Percentiles rank a stretch among this genome's conserved stretches.
phyloP scores from a whole-genome alignment of 768 basidiomycete species.

The Paxillus rubicundulus region DNA sequence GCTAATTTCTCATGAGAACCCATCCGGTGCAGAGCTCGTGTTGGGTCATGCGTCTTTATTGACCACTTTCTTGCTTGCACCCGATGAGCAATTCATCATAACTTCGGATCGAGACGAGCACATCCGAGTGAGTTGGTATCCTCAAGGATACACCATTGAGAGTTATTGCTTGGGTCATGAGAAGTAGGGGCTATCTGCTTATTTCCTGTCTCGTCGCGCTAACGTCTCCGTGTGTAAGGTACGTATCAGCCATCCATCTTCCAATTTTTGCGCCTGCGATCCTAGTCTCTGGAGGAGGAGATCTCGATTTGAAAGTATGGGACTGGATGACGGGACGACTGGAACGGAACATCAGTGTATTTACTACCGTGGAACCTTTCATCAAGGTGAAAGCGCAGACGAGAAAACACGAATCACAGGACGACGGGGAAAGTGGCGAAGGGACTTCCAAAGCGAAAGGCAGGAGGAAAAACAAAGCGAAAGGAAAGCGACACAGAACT shows the following conservation, averaged over 20 bases:
- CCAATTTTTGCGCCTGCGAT: slow-evolving; percentile 41
- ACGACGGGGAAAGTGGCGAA: slow-evolving; percentile 26
- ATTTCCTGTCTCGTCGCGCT: background rate
- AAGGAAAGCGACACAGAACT: slow-evolving; percentile 23
- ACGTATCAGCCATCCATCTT: slow-evolving; percentile 80
- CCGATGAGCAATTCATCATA: slow-evolving; percentile 71
- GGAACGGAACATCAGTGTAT: slow-evolving; percentile 51
- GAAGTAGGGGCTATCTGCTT: slow-evolving; percentile 48
- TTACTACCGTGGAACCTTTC: slow-evolving; percentile 46
- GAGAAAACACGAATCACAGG: slow-evolving; percentile 29
- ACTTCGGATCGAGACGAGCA: slow-evolving; percentile 96
- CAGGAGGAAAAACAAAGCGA: slow-evolving; percentile 15
- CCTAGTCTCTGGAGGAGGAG: slow-evolving; percentile 89
- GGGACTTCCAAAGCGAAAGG: slow-evolving; percentile 13
- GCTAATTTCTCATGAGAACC: slow-evolving; percentile 62
- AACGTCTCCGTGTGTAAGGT: slow-evolving; percentile 44
- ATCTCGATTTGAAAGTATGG: slow-evolving; percentile 73
- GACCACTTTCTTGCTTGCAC: slow-evolving; percentile 66
- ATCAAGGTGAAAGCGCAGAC: slow-evolving; percentile 35
- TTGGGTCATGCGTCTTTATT: slow-evolving; percentile 89
- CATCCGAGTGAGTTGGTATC: slow-evolving; percentile 87
- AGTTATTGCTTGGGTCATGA: slow-evolving; percentile 82
- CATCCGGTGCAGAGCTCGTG: slow-evolving; percentile 64
- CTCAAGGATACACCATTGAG: slow-evolving; percentile 82
- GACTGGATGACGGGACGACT: slow-evolving; percentile 68